Evolutionary conservation across 495 filamentous ascomycete species (phyloP).

Genomic region (Terfezia boudieri): DNA sequence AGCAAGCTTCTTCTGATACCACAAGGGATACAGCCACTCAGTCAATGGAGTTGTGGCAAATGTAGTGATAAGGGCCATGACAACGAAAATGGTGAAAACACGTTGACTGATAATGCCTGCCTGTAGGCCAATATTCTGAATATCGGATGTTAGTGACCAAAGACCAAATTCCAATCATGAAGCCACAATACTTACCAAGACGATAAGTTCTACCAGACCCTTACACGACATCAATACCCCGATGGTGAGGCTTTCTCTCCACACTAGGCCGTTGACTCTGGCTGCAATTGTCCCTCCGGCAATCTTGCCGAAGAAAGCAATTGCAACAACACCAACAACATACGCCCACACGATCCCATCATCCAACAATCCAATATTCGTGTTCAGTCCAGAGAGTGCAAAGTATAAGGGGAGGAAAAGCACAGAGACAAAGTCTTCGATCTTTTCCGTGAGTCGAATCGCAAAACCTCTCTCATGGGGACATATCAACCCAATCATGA

Average conservation of each 20-base stretch:
- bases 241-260: constrained; percentile 83
- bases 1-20: constrained; percentile 78
- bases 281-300: constrained; percentile 68
- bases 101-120: constrained; percentile 65
- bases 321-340: constrained; percentile 58
- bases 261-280: constrained; percentile 51
- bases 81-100: constrained; percentile 97
- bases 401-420: constrained; percentile 94
- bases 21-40: constrained; percentile 53
- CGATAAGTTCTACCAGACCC: constrained; percentile 85
- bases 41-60: constrained; percentile 77
- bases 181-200: constrained; percentile 39
- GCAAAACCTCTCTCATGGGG: constrained; percentile 89
- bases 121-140: constrained; percentile 79
- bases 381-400: constrained; percentile 73
- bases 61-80: constrained; percentile 72
- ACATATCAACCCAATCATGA: constrained; percentile 75
- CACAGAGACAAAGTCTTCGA: constrained; percentile 74
- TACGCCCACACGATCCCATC: constrained; percentile 78
- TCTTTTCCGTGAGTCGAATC: constrained; percentile 85
- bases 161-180: not conserved
- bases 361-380: constrained; percentile 68
- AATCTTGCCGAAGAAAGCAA: constrained; percentile 76
- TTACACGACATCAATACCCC: constrained; percentile 96
- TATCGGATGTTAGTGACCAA: constrained; percentile 12